Evolutionary conservation across 129 eudicot species (phyloP).

Genomic region (Saposhnikovia divaricata): DNA sequence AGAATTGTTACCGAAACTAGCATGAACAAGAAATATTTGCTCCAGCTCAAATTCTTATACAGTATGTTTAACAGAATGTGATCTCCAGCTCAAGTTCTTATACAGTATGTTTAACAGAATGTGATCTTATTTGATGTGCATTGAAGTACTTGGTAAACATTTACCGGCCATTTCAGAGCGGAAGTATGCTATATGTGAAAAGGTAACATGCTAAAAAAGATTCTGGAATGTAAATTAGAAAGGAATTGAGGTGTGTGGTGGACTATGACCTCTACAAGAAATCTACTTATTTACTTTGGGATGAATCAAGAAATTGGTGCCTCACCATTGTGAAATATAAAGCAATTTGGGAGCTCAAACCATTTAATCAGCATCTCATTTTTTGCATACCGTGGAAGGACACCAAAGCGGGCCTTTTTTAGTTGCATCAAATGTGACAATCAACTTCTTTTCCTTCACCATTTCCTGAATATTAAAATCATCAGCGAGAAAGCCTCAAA

Average conservation of each 20-base stretch:
- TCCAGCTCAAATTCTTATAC: background rate
- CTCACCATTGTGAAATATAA: slow-evolving; percentile 92
- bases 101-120: background rate
- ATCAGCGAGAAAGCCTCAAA: slow-evolving; percentile 1
- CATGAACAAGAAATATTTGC: background rate
- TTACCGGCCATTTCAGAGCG: background rate
- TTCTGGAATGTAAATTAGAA: background rate
- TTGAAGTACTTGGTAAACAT: background rate
- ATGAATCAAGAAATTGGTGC: slow-evolving; percentile 1
- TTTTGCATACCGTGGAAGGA: slow-evolving; percentile 90
- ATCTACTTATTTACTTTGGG: background rate
- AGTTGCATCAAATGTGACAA: slow-evolving; percentile 58
- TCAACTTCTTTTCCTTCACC: slow-evolving; percentile 76
- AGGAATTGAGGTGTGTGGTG: background rate
- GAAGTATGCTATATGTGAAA: background rate
- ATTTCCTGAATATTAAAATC: slow-evolving; percentile 47
- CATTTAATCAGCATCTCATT: slow-evolving; percentile 75
- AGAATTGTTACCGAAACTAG: background rate
- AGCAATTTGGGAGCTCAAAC: slow-evolving; percentile 99
- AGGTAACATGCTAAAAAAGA: background rate
- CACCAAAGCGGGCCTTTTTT: slow-evolving; percentile 90
- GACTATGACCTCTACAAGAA: background rate
- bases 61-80: background rate
- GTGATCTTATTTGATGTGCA: background rate
- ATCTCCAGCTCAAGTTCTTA: background rate